Evolutionary conservation across 768 basidiomycete species (phyloP), one percentile per base, ranked within the genome.

Genomic region (Fistulinella prunicolor): DNA sequence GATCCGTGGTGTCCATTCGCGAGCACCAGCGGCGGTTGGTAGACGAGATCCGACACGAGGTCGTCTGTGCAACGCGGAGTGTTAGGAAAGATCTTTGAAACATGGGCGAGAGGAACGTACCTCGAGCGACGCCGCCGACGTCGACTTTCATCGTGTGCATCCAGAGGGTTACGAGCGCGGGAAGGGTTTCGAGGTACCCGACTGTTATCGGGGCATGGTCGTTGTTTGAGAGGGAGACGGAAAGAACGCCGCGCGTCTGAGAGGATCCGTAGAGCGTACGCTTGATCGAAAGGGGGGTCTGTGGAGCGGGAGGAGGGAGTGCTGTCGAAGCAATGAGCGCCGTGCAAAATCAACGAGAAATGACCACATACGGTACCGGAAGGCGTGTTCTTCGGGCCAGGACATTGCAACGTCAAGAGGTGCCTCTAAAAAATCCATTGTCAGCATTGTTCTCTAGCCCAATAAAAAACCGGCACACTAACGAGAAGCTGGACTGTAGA

Each of bases 101-200:
- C 12, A 1, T 13, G 20, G 12, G 12, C 7, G 4, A 16, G 19
- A 9, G n/a, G 13, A 39, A 50, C 78, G 39, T 51, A 82, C 84
- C 72, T 52, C 73, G 71, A 19, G 63, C 44, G 10, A 63, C 57
- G 7, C 78, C 81, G 41, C 81, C 69, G 12, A 82, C 62, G 20
- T 68, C 63, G 1, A 82, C 69, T 17, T 70, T 65, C 43, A 95
- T 69, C 7, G 93, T 93, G 67, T 92, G 87, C 53, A 95, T 71
- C 71, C 88, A 93, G 40, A 90, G 84, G 49, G 91, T 86, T 30
- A 97, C 74, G 59, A 93, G 83, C 83, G 94, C 95, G 4, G 95
- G 96, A 78, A 94, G 85, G 1, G 87, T 88, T 68, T 98, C 96
- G 37, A 94, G 77, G 66, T 94, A 96, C n/a, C 65, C 65, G 2